phyloP scores from a whole-genome alignment of 2,329 filamentous ascomycete genomes.

The Ramichloridium luteum region DNA sequence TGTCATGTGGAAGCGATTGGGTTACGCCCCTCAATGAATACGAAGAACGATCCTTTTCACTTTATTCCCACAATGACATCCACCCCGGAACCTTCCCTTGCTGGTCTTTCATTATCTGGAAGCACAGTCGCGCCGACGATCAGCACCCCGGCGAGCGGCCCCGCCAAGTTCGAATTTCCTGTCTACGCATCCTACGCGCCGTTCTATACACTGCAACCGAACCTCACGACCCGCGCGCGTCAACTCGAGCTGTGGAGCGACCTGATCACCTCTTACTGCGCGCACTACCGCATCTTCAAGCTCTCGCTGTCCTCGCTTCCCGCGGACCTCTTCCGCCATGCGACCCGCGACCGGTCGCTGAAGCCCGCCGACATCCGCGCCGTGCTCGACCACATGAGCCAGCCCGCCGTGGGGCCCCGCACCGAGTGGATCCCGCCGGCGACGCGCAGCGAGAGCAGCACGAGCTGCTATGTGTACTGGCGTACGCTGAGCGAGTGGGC shows the following conservation, averaged over 20 bases:
- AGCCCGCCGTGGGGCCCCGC: conserved; percentile 37
- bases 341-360: conserved; percentile 32
- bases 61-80: too few relatives aligned
- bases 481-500: conserved; percentile 85
- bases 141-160: conserved; percentile 1
- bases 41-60: too few relatives aligned
- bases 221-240: conserved; percentile 58
- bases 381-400: conserved; percentile 46
- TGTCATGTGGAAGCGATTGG: too few relatives aligned
- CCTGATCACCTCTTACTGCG: conserved; percentile 74
- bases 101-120: conserved; percentile 7
- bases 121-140: conserved; percentile 2
- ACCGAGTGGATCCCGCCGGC: conserved; percentile 47
- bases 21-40: too few relatives aligned
- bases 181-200: conserved; percentile 61
- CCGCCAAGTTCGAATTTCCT: conserved; percentile 28
- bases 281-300: conserved; percentile 62
- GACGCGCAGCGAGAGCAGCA: conserved; percentile 31
- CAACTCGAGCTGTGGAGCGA: conserved; percentile 78
- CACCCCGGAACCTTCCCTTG: conserved; percentile 7
- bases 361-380: conserved; percentile 40
- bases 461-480: conserved; percentile 70
- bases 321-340: conserved; percentile 40
- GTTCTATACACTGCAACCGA: conserved; percentile 74
- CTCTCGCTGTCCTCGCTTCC: conserved; percentile 52